Percentiles rank a stretch among this genome's conserved stretches.
phyloP scores from a whole-genome alignment of 768 basidiomycete genomes.

The Mycena belliarum region DNA sequence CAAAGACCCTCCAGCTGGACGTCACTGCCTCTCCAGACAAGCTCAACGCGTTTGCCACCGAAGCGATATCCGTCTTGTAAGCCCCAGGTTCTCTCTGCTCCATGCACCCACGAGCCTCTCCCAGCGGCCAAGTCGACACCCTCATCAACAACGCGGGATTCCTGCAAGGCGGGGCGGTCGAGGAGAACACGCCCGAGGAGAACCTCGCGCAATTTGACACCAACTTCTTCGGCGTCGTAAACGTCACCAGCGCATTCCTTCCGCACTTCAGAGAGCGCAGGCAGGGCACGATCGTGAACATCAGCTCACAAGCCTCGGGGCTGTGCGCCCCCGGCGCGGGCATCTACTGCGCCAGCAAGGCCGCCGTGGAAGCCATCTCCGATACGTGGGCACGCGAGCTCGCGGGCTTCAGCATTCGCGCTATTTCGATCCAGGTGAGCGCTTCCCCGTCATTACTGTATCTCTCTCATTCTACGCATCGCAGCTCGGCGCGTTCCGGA shows the following conservation, averaged over 20 bases:
- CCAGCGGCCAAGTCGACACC: slow-evolving; percentile 26
- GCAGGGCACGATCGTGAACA: slow-evolving; percentile 22
- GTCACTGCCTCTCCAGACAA: slow-evolving; percentile 3
- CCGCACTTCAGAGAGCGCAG: slow-evolving; percentile 26
- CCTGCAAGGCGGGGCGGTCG: slow-evolving; percentile 18
- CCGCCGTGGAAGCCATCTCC: slow-evolving; percentile 19
- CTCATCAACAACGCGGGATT: slow-evolving; percentile 30
- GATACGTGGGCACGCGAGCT: slow-evolving; percentile 1
- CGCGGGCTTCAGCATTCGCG: background rate
- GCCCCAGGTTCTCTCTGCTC: background rate
- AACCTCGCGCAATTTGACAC: slow-evolving; percentile 24
- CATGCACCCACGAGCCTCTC: background rate
- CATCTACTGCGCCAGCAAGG: slow-evolving; percentile 21
- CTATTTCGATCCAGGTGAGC: slow-evolving; percentile 4
- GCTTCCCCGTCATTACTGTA: too few relatives aligned
- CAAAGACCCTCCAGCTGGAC: slow-evolving; percentile 10
- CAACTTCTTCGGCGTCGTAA: slow-evolving; percentile 31
- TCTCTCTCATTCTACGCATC: background rate
- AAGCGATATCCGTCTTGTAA: background rate
- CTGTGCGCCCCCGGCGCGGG: slow-evolving; percentile 11
- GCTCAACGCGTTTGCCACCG: slow-evolving; percentile 1
- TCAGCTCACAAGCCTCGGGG: slow-evolving; percentile 18
- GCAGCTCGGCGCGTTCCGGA: slow-evolving; percentile 20
- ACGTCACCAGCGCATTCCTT: slow-evolving; percentile 27
- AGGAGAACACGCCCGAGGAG: slow-evolving; percentile 18